These are phyloP conservation scores for Thuja plicata DNA, from an alignment of 83 land plant species.

Conservation along the genomic window DNA sequence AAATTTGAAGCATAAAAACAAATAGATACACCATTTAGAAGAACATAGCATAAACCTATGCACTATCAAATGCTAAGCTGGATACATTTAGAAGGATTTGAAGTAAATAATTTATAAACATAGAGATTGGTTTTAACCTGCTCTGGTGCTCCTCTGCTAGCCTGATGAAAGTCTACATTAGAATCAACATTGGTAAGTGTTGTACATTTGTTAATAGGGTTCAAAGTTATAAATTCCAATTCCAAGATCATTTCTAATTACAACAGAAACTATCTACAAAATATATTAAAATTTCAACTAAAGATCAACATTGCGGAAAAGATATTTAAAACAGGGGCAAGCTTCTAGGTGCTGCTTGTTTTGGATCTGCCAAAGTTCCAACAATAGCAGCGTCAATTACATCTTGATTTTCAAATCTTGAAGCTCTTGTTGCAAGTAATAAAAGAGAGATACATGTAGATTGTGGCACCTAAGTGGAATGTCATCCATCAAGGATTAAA, in stretches of 20 bases:
- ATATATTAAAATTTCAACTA: too few relatives aligned
- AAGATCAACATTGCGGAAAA: too few relatives aligned
- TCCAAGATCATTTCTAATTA: too few relatives aligned
- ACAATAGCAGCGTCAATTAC: conserved; percentile 65
- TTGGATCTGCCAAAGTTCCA: conserved; percentile 50
- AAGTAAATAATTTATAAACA: background rate
- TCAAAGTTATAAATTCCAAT: too few relatives aligned
- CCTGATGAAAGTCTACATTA: conserved; percentile 68
- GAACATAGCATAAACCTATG: background rate
- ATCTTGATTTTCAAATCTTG: conserved; percentile 60
- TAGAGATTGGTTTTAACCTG: background rate
- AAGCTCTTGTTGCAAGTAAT: conserved; percentile 54
- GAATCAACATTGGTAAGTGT: conserved; percentile 71
- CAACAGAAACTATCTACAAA: too few relatives aligned
- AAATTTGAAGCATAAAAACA: background rate
- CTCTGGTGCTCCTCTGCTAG: conserved; percentile 91
- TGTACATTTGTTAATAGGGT: conserved; percentile 83
- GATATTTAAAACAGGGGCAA: too few relatives aligned
- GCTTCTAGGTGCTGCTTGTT: conserved; percentile 28
- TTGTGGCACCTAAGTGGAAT: too few relatives aligned
- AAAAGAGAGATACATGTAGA: conserved; percentile 7
- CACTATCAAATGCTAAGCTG: background rate
- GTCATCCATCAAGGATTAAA: too few relatives aligned
- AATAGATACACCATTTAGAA: background rate
- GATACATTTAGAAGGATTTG: background rate